Percentiles rank a stretch among this genome's conserved stretches.
Conservation (phyloP, 768 basidiomycete genomes). For the Rhizopogon roseolus region DNA sequence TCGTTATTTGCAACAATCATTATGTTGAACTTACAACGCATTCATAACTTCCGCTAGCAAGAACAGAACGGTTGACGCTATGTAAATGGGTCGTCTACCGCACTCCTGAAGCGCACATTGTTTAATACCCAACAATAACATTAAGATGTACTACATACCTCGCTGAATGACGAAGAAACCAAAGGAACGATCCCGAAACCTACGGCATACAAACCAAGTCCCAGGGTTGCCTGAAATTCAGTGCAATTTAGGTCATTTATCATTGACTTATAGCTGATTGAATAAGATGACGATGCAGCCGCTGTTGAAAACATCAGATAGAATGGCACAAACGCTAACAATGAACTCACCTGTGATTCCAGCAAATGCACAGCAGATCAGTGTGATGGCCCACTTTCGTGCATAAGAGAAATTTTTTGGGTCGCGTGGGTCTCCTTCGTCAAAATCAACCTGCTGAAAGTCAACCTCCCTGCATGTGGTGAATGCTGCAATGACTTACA, state of each 20-base stretch:
- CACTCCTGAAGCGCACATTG: constrained; percentile 39
- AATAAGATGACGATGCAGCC: constrained; percentile 42
- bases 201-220: constrained; percentile 44
- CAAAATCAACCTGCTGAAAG: constrained; percentile 27
- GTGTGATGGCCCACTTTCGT: constrained; percentile 32
- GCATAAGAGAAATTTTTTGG: constrained; percentile 26
- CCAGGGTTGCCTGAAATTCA: constrained; percentile 36
- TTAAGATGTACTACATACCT: constrained; percentile 25
- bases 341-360: constrained; percentile 8
- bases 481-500: constrained; percentile 3
- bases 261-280: constrained; percentile 52
- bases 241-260: constrained; percentile 36
- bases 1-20: not conserved
- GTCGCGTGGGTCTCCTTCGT: constrained; percentile 27
- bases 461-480: not conserved
- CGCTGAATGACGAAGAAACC: constrained; percentile 58
- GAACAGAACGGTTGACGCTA: constrained; percentile 45
- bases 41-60: constrained; percentile 41
- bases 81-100: constrained; percentile 53
- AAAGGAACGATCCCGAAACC: constrained; percentile 59
- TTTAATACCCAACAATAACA: not conserved
- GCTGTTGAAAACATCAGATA: constrained; percentile 26
- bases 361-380: constrained; percentile 15
- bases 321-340: not conserved
- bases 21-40: constrained; percentile 12